A percentile compares a stretch with the other conserved stretches of the same genome.
phyloP scores from a whole-genome alignment of 176 grass and related monocot species.

The Oryza nivara region DNA sequence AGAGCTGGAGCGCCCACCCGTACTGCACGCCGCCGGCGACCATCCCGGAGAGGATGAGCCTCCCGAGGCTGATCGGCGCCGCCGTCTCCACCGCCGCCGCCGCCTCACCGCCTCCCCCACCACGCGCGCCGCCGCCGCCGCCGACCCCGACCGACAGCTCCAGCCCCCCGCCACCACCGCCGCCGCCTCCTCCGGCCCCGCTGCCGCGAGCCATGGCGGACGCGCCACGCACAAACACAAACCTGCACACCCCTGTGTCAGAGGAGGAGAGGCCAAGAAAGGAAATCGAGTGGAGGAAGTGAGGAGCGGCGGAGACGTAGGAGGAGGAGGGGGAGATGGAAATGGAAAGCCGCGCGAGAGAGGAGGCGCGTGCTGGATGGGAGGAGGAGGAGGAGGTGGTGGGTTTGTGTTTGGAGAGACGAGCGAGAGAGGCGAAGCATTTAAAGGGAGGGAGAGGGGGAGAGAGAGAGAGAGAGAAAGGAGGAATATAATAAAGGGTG shows the following conservation, averaged over 20 bases:
- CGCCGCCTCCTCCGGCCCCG: background rate
- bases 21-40: slow-evolving; percentile 95
- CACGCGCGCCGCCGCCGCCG: background rate
- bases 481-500: background rate
- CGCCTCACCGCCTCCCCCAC: background rate
- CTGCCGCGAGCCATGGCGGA: slow-evolving; percentile 24
- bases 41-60: slow-evolving; percentile 70
- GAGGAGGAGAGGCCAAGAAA: background rate
- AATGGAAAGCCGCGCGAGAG: slow-evolving; percentile 23
- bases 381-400: background rate
- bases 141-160: slow-evolving; percentile 52
- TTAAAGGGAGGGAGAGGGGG: slow-evolving; percentile 18
- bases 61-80: slow-evolving; percentile 49
- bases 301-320: background rate
- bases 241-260: too few species aligned
- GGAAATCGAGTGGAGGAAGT: background rate
- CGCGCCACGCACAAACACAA: too few species aligned
- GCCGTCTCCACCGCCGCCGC: background rate
- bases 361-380: slow-evolving; percentile 1
- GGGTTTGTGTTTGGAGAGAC: slow-evolving; percentile 36
- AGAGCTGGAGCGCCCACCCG: slow-evolving; percentile 91
- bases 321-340: background rate
- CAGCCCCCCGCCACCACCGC: background rate
- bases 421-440: slow-evolving; percentile 27
- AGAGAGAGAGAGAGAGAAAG: background rate